A percentile compares a stretch with the other conserved stretches of the same genome.
Conservation (phyloP, 2,329 filamentous ascomycete genomes). For the Mollisiaceae sp. region DNA sequence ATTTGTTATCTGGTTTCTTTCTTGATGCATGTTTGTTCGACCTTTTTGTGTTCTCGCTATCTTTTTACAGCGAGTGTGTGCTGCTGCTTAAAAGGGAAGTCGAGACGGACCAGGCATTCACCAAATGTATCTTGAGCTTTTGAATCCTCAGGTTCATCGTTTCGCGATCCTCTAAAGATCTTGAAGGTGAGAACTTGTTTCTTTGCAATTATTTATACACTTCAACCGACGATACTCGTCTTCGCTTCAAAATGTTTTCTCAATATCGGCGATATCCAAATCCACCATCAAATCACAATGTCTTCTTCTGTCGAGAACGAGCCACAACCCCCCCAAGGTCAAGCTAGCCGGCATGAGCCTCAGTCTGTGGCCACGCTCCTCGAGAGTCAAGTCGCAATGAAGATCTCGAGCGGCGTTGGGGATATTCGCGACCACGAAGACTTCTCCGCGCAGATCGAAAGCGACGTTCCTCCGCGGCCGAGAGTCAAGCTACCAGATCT, state of each 20-base stretch:
- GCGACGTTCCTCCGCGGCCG: not conserved
- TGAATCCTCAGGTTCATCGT: not conserved
- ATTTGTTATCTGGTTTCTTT: too few species aligned
- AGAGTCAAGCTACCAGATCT: not conserved
- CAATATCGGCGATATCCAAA: not conserved
- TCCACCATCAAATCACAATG: not conserved
- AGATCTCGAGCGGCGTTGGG: not conserved
- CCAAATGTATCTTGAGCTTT: not conserved
- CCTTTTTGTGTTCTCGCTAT: too few species aligned
- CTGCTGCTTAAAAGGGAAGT: too few species aligned
- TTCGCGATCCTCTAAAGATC: not conserved
- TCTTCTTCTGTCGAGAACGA: not conserved
- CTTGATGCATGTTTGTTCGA: too few species aligned
- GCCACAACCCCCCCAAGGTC: not conserved
- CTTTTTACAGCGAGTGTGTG: too few species aligned
- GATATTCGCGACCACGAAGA: not conserved
- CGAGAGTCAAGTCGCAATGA: not conserved
- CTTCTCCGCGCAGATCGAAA: not conserved
- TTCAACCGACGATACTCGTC: not conserved
- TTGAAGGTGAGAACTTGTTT: not conserved
- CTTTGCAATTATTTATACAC: not conserved
- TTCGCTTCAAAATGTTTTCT: slow-evolving; percentile 6
- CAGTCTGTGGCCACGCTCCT: not conserved
- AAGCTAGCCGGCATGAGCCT: too few species aligned
- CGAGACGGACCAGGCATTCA: not conserved